Evolutionary conservation across 441 rosid genomes (phyloP), one percentile per base, ranked within the genome.

Genomic region (Brassica hybrid): DNA sequence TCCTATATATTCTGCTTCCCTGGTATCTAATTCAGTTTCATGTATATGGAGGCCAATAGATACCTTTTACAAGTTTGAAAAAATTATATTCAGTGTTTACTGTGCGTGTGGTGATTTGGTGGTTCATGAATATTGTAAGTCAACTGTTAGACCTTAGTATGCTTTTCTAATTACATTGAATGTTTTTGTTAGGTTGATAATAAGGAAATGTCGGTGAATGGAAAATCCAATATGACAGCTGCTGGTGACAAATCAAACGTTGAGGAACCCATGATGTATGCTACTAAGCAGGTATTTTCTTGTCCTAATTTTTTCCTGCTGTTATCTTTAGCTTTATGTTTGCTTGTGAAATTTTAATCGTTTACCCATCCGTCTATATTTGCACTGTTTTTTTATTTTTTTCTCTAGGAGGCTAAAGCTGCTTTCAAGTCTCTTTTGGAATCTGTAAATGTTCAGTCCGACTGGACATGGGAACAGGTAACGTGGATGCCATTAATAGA

Each of bases 391-490:
- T 54, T 71, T 81, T 59, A 27, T 27, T 27, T 43, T 27, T 43
- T 48, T 70, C 43, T 83, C 32, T 68, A 95, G 99, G 99, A 96
- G 84, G 98, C 99, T 25, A 96, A 89, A 87, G 92, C 86, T 89
- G 96, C 97, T 78, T 96, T 96, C 84, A 96, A 96, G 86, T 85
- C 88, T 68, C 98, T 96, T 67, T 85, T 96, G 74, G 97, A 96
- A 79, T 91, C 94, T 63, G 91, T 84, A 59, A 91, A 90, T 72
- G 97, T 96, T 76, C 96, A 86, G 73, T 89, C 97, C 56, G 99
- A 96, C 80, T 96, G 97, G 98, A 92, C 96, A 34, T 96, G 99
- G 99, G 99, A 96, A 84, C 99, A 96, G 98, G 99, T 95, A 88
- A 65, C 73, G 16, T 61, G 76, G 76, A 66, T 36, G 69, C 59